Evolutionary conservation across 192 early-diverging fungal genomes (phyloP), one percentile per base, ranked within the genome.

Genomic region (Coemansia sp.): DNA sequence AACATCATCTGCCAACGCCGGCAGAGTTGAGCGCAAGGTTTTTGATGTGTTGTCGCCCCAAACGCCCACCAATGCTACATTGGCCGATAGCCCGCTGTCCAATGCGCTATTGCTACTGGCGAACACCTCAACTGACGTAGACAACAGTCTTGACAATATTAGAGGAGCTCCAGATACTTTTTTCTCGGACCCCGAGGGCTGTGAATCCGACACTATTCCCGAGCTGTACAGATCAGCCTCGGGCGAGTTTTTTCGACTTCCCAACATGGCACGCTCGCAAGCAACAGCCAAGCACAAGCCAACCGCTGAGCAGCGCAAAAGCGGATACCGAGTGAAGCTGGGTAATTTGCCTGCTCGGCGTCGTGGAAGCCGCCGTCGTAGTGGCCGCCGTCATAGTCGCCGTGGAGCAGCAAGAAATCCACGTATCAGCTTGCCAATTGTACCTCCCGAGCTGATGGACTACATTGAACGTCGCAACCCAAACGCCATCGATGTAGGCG

Each of bases 381-480:
- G 23, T 26, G 23, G 23, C 4, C 23, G 23, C 23, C 23, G 23
- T 26, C 23, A 26, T 26, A 26, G 23, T 26, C 23, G 23, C 23
- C 42, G 43, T 18, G 46, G 36, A 2, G 59, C 61, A 10, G 16
- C 58, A 15, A 53, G 55, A 16, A 56, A 53, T 44, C n/a, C 61
- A 0, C 58, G 51, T 1, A 76, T 76, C 43, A 62, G 73, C 18
- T 59, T 64, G 43, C 73, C 73, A 0, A 76, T 76, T 30, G 66
- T 76, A 11, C 73, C 73, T 26, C 73, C 58, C 0, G 73, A 76
- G 41, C 64, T 76, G 66, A 28, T 76, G 8, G 66, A 76, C 11
- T 69, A 69, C 34, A 58, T 76, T 16, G 58, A 76, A n/a, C 56
- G 34, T 40, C 63, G 73, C 59, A 69, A 76, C 16, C 73, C 73